phyloP scores from a whole-genome alignment of 2,329 filamentous ascomycete species.

The Diaporthe sp. region DNA sequence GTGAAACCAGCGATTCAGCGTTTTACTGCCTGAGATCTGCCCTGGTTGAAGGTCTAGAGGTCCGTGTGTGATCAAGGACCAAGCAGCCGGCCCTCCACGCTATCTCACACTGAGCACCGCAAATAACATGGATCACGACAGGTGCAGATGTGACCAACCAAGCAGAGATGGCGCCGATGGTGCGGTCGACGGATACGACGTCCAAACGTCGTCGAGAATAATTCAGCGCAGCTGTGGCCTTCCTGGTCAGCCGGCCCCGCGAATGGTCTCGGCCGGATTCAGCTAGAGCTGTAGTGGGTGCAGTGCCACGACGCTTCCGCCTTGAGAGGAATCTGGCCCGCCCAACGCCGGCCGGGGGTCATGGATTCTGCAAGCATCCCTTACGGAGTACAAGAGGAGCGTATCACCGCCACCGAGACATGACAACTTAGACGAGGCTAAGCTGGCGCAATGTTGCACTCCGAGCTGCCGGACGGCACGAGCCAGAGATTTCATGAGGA shows the following conservation, averaged over 20 bases:
- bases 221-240: background rate
- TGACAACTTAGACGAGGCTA: background rate
- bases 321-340: background rate
- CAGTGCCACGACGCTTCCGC: constrained; percentile 9
- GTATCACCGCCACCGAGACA: background rate
- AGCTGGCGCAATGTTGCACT: background rate
- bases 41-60: background rate
- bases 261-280: background rate
- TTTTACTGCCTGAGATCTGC: background rate
- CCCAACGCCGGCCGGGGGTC: background rate
- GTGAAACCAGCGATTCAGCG: constrained; percentile 16
- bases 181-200: background rate
- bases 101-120: background rate
- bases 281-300: constrained; percentile 5
- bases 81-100: background rate
- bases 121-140: background rate
- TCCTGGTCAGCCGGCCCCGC: background rate
- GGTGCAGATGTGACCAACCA: background rate
- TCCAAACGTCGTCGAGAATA: background rate
- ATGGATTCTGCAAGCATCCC: background rate
- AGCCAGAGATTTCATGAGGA: background rate
- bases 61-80: constrained; percentile 5
- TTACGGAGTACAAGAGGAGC: background rate
- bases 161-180: background rate
- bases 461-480: background rate